A percentile compares a stretch with the other conserved stretches of the same genome.
Conservation (phyloP, 257 asterid species). For the Capsicum rhomboideum region DNA sequence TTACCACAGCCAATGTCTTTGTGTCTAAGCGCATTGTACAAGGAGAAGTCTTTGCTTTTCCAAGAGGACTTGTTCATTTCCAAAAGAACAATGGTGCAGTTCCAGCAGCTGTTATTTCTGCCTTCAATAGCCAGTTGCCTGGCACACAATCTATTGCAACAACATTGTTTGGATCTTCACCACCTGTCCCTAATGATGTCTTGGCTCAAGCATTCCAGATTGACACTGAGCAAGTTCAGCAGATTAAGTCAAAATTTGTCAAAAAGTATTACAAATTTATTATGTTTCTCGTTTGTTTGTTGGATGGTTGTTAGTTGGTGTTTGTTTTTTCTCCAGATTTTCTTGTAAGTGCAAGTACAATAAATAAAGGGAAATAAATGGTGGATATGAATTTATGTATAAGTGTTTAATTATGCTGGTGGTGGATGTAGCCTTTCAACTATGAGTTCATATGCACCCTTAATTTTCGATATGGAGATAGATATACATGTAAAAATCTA, state of each 20-base stretch:
- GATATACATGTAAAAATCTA: too few relatives aligned
- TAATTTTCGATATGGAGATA: too few relatives aligned
- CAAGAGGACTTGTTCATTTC: constrained; percentile 71
- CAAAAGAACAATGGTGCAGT: constrained; percentile 54
- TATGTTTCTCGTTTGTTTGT: too few relatives aligned
- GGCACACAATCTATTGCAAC: constrained; percentile 61
- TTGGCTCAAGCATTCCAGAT: constrained; percentile 48
- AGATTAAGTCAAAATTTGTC: constrained; percentile 50
- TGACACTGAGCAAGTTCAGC: constrained; percentile 39
- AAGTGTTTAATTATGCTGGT: too few relatives aligned
- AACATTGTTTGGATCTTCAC: constrained; percentile 51
- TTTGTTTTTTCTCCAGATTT: too few relatives aligned
- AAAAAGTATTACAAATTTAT: too few relatives aligned
- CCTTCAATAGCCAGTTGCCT: constrained; percentile 69
- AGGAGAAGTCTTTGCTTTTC: constrained; percentile 59
- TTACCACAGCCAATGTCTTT: constrained; percentile 69
- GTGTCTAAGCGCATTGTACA: constrained; percentile 42
- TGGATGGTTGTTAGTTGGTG: too few relatives aligned
- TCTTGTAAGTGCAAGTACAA: too few relatives aligned
- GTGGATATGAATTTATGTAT: too few relatives aligned
- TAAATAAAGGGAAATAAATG: too few relatives aligned
- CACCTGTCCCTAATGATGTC: constrained; percentile 63
- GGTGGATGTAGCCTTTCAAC: too few relatives aligned
- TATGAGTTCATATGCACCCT: too few relatives aligned
- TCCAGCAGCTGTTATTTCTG: constrained; percentile 59